A percentile compares a stretch with the other conserved stretches of the same genome.
Conservation (phyloP, 2,329 filamentous ascomycete genomes). For the Chaetothyriales sp. region DNA sequence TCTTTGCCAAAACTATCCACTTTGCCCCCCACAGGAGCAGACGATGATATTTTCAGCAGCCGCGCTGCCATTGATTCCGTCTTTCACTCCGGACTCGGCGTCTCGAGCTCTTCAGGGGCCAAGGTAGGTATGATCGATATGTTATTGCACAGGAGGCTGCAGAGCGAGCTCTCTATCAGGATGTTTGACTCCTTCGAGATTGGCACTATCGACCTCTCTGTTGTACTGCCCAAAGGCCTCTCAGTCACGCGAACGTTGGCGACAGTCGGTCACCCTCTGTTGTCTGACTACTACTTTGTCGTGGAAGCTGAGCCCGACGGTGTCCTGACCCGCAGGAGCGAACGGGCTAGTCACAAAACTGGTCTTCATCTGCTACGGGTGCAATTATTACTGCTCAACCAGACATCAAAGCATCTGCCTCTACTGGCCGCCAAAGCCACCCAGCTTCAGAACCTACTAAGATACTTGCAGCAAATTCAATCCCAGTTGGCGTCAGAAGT, state of each 20-base stretch:
- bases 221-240: constrained; percentile 28
- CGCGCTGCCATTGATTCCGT: constrained; percentile 54
- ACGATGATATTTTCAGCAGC: constrained; percentile 50
- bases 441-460: constrained; percentile 67
- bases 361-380: constrained; percentile 53
- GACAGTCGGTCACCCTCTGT: constrained; percentile 57
- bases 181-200: constrained; percentile 79
- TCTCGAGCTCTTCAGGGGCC: not conserved
- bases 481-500: constrained; percentile 68
- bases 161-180: constrained; percentile 57
- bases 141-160: constrained; percentile 38
- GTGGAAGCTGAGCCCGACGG: constrained; percentile 24
- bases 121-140: constrained; percentile 56
- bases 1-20: constrained; percentile 63
- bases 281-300: constrained; percentile 66
- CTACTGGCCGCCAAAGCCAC: constrained; percentile 76
- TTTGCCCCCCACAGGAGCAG: constrained; percentile 43
- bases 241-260: constrained; percentile 30
- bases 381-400: constrained; percentile 68
- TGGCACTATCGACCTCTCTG: constrained; percentile 45
- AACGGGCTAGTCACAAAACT: not conserved
- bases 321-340: constrained; percentile 6
- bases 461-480: constrained; percentile 71
- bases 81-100: constrained; percentile 39
- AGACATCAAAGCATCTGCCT: constrained; percentile 57